Base-by-base conservation (phyloP, 306 rosid species). In the Arachis hypogaea region DNA sequence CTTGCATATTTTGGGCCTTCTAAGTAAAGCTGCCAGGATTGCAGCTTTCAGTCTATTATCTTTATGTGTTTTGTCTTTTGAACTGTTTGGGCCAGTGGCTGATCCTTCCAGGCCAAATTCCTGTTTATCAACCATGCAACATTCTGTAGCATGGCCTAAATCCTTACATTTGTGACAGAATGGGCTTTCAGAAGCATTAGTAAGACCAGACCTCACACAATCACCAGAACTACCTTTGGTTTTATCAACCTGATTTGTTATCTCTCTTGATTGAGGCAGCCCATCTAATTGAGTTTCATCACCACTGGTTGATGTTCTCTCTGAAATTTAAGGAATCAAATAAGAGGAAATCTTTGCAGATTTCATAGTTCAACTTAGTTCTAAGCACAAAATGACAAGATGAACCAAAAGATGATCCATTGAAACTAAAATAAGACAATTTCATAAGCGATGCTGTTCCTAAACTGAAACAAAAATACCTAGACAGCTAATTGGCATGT, bases 21-120 rank as follows among this genome's bases (percentile, higher is more conserved):
- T 85, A 75, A 73, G 96, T 82, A 85, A 68, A 76, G 96, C 98
- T 10, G 88, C 92, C 18, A 88, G 86, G 66, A 93, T 85, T 71
- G 97, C 96, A 59, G 90, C 88, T 86, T 89, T 93, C 90, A 93
- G 69, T 79, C 64, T 82, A 76, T 77, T 91, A 69, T 83, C 88
- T 72, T 84, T 69, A 16, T 59, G 86, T 56, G 69, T 74, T 60
- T 80, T 86, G 66, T 87, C 92, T 75, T 74, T 78, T 63, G 83
- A 85, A 86, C 84, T 84, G 83, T 66, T 81, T 61, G 82, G 51
- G 4, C 73, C 43, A 79, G 73, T 59, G 47, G 79, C 63, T 63
- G 82, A 75, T 60, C 59, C 75, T 81, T 87, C 96, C 55, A 63
- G 54, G 66, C 79, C 87, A 82, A 75, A 72, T 77, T 82, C 85